These are phyloP conservation scores for Podospora tetraspora DNA, from an alignment of 495 filamentous ascomycete species.

Conservation along the genomic window DNA sequence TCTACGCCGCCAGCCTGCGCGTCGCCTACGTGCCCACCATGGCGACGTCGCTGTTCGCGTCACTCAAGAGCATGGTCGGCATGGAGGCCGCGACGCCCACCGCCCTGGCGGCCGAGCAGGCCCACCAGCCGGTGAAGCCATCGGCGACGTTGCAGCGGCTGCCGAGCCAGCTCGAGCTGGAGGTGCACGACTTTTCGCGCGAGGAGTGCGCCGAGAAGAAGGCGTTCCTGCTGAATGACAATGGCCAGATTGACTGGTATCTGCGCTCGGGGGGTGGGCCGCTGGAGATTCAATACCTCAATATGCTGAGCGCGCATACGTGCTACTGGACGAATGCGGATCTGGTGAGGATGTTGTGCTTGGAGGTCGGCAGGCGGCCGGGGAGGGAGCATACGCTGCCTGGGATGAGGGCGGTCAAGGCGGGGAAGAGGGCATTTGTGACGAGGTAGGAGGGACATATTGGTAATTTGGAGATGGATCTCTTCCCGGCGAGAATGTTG, in stretches of 20 bases:
- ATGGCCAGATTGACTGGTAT: slow-evolving; percentile 89
- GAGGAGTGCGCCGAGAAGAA: slow-evolving; percentile 92
- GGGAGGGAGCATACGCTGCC: slow-evolving; percentile 62
- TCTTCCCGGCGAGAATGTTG: not conserved
- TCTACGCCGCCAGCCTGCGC: slow-evolving; percentile 71
- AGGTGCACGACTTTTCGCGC: slow-evolving; percentile 88
- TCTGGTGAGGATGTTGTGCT: slow-evolving; percentile 78
- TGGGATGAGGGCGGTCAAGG: slow-evolving; percentile 73
- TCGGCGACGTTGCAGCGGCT: slow-evolving; percentile 51
- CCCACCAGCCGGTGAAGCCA: slow-evolving; percentile 26
- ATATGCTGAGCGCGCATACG: slow-evolving; percentile 95
- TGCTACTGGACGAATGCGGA: slow-evolving; percentile 86
- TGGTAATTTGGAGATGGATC: not conserved
- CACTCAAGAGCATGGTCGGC: slow-evolving; percentile 49
- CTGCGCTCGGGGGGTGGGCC: slow-evolving; percentile 73
- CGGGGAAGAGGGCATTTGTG: slow-evolving; percentile 28
- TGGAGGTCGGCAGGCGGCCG: slow-evolving; percentile 74
- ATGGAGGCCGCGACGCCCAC: slow-evolving; percentile 9
- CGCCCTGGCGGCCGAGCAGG: slow-evolving; percentile 11
- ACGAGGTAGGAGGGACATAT: slow-evolving; percentile 3
- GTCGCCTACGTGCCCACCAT: slow-evolving; percentile 71
- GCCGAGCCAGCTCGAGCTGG: slow-evolving; percentile 87
- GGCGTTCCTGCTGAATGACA: slow-evolving; percentile 84
- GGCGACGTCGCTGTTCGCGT: slow-evolving; percentile 59
- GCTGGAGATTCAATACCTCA: slow-evolving; percentile 90